These are phyloP conservation scores for Lactifluus pinguis DNA, from an alignment of 768 basidiomycete species.

Conservation along the genomic window DNA sequence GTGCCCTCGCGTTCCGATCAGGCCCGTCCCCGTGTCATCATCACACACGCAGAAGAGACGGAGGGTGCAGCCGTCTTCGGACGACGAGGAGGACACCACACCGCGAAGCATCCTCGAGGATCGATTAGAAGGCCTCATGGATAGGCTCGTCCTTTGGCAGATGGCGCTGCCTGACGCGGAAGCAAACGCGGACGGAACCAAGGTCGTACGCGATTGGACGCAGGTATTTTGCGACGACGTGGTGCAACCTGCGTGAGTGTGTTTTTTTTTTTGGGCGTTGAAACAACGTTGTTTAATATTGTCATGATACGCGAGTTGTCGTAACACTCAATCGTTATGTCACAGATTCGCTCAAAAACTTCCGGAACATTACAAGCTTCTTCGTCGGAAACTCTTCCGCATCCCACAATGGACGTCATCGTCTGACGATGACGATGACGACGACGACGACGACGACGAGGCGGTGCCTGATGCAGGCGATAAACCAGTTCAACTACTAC, in stretches of 20 bases:
- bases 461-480: background rate
- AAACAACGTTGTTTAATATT: background rate
- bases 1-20: constrained; percentile 21
- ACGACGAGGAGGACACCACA: constrained; percentile 11
- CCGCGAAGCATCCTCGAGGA: constrained; percentile 34
- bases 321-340: background rate
- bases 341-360: background rate
- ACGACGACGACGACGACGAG: constrained; percentile 1
- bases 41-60: constrained; percentile 14
- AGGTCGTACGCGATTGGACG: constrained; percentile 50
- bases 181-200: constrained; percentile 18
- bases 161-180: constrained; percentile 36
- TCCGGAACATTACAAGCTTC: constrained; percentile 17
- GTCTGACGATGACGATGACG: constrained; percentile 1
- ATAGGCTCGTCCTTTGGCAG: constrained; percentile 69
- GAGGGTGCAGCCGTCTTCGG: constrained; percentile 20
- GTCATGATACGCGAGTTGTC: background rate
- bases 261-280: background rate
- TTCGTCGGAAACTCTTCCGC: constrained; percentile 19
- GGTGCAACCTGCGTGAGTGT: constrained; percentile 52
- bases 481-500: background rate
- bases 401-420: constrained; percentile 15
- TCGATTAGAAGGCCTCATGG: constrained; percentile 63
- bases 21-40: constrained; percentile 11
- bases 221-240: constrained; percentile 61